Evolutionary conservation across 2,329 filamentous ascomycete species (phyloP).

Genomic region (Calonectria crousiana): DNA sequence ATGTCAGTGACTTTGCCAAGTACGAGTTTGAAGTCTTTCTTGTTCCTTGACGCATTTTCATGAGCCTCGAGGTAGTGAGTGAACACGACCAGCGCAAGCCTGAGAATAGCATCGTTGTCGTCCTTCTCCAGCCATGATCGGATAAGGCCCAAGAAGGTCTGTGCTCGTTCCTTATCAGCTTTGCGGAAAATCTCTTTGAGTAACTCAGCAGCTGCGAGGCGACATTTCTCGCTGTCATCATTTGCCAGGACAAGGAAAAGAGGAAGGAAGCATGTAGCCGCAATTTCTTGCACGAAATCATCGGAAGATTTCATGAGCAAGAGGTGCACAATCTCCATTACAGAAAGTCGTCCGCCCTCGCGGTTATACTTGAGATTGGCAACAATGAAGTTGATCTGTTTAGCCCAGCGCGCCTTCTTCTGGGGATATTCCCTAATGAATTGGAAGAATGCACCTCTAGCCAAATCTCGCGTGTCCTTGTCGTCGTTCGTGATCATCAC

Average conservation of each 20-base stretch:
- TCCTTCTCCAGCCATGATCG: constrained; percentile 82
- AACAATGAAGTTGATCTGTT: constrained; percentile 89
- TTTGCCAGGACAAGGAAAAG: constrained; percentile 88
- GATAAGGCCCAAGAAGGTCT: constrained; percentile 78
- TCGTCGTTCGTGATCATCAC: constrained; percentile 98
- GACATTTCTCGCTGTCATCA: constrained; percentile 88
- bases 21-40: constrained; percentile 76
- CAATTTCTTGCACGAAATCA: constrained; percentile 84
- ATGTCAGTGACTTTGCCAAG: constrained; percentile 66
- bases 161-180: constrained; percentile 78
- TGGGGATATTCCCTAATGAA: constrained; percentile 97
- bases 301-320: constrained; percentile 88
- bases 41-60: constrained; percentile 68
- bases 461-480: constrained; percentile 86
- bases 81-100: constrained; percentile 84
- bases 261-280: constrained; percentile 85
- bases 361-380: constrained; percentile 93
- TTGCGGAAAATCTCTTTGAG: constrained; percentile 85
- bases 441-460: constrained; percentile 90
- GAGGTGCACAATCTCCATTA: constrained; percentile 91
- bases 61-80: constrained; percentile 83
- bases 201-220: constrained; percentile 82
- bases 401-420: constrained; percentile 87
- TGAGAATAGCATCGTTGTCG: constrained; percentile 77
- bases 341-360: constrained; percentile 88